Conservation (phyloP, 1,139 yeast species). For the Protomyces arabidopsidicola region DNA sequence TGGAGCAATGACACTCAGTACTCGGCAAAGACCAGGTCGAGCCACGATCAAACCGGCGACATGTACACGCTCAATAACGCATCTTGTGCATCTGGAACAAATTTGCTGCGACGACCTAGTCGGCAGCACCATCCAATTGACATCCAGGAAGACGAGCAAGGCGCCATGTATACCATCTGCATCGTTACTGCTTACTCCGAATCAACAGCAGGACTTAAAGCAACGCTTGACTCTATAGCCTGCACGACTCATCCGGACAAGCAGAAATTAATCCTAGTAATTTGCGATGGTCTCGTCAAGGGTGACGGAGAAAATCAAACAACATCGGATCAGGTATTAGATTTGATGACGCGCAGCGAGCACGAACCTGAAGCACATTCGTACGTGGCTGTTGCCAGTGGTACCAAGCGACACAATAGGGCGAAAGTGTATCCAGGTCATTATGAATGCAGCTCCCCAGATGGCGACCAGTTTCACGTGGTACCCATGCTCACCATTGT, state of each 20-base stretch:
- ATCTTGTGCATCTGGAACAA: constrained; percentile 43
- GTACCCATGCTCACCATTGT: constrained; percentile 46
- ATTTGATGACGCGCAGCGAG: constrained; percentile 43
- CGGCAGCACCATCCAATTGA: constrained; percentile 40
- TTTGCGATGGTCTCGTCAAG: constrained; percentile 47
- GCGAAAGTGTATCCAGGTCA: constrained; percentile 45
- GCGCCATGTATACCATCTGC: constrained; percentile 44
- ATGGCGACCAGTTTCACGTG: constrained; percentile 41
- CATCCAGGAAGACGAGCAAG: constrained; percentile 43
- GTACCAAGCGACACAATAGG: constrained; percentile 43
- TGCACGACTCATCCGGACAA: constrained; percentile 44
- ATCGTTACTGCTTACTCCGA: constrained; percentile 45
- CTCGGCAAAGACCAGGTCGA: constrained; percentile 43
- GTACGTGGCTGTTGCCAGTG: constrained; percentile 44
- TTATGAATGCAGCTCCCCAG: constrained; percentile 37
- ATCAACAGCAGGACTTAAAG: constrained; percentile 44
- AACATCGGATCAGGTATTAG: constrained; percentile 45
- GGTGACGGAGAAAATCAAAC: constrained; percentile 47
- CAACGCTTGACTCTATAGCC: constrained; percentile 46
- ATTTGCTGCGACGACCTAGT: constrained; percentile 43
- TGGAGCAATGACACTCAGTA: constrained; percentile 51
- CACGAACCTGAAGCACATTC: constrained; percentile 43
- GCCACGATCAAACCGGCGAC: constrained; percentile 41
- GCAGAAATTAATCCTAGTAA: constrained; percentile 42
- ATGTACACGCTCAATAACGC: constrained; percentile 43